Conservation (phyloP, 1,284 basidiomycete genomes). For the Meira nashicola region DNA sequence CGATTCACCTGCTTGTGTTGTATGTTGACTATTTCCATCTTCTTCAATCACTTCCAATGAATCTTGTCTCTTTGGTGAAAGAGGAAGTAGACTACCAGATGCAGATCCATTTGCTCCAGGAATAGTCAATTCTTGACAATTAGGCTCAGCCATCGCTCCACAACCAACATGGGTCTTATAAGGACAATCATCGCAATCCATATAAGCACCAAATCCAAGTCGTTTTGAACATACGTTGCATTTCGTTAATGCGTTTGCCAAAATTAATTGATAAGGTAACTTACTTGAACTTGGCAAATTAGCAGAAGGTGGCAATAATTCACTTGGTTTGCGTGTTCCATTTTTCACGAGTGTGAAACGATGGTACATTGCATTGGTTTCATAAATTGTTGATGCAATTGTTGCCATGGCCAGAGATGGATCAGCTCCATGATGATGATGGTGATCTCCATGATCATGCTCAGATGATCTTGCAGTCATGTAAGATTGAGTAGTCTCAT, state of each 20-base stretch:
- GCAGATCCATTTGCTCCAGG: constrained; percentile 11
- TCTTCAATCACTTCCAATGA: too few relatives aligned
- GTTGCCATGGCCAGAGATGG: constrained; percentile 38
- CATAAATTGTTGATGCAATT: constrained; percentile 27
- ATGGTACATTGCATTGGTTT: constrained; percentile 32
- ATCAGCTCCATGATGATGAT: constrained; percentile 20
- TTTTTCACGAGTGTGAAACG: constrained; percentile 48
- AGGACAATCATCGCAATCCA: constrained; percentile 49
- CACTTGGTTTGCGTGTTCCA: constrained; percentile 31
- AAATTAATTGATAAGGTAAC: constrained; percentile 27
- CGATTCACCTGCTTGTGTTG: not conserved
- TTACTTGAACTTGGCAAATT: too few relatives aligned
- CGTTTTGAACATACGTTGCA: constrained; percentile 44
- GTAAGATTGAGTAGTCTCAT: constrained; percentile 22
- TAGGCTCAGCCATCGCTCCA: constrained; percentile 37
- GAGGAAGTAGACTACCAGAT: not conserved
- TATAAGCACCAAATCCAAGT: constrained; percentile 45
- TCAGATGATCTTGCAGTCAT: constrained; percentile 24
- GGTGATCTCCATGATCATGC: not conserved
- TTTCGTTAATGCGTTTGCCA: constrained; percentile 43
- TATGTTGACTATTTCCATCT: not conserved
- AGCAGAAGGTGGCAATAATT: constrained; percentile 28
- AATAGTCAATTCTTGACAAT: constrained; percentile 38
- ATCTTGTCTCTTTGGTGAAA: too few relatives aligned
- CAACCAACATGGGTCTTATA: constrained; percentile 47